Evolutionary conservation across 805 yeast species (phyloP), one percentile per base, ranked within the genome.

Genomic region (Tetrapisispora namnaoensis): DNA sequence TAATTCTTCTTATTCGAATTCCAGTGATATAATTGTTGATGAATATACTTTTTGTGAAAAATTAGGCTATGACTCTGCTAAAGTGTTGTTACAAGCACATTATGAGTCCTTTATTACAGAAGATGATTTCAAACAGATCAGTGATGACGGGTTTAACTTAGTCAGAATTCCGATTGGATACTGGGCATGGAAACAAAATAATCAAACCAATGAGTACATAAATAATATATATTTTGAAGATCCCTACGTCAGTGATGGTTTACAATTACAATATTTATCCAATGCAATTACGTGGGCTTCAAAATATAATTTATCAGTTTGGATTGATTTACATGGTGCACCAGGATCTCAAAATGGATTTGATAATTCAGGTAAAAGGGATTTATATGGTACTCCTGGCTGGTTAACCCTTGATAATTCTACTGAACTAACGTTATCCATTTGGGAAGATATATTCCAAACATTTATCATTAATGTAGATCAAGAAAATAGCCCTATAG

Each of bases 271-370:
- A 9, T 85, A 83, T 58, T 66, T 86, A 50, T 78, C 82, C 42
- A 66, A 75, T 49, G 86, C 87, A 1, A 67, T 86, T 37, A 76
- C 69, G 43, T 86, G 95, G 95, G 79, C 84, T 18, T 65, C 76
- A 21, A 69, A 70, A 38, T 64, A 80, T 55, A 81, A 73, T 16
- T 67, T 86, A 52, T 76, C 83, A 50, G 83, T 81, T 4, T 80
- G 86, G 82, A 67, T 86, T 46, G 95, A 86, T 59, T 66, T 86
- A 47, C 95, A 86, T 57, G 89, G 93, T 14, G 82, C 76, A 11
- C 93, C 95, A 7, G 93, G 91, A 1, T 82, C 90, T 1, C 95
- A 86, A 60, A 86, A 86, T 63, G 95, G 95, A 14, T 86, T 86
- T 70, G 91, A 86, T 59, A 86, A 86, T 57, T 80, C 87, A 8